Base-by-base conservation (phyloP, 495 filamentous ascomycete species). In the Aspergillus baeticus region DNA sequence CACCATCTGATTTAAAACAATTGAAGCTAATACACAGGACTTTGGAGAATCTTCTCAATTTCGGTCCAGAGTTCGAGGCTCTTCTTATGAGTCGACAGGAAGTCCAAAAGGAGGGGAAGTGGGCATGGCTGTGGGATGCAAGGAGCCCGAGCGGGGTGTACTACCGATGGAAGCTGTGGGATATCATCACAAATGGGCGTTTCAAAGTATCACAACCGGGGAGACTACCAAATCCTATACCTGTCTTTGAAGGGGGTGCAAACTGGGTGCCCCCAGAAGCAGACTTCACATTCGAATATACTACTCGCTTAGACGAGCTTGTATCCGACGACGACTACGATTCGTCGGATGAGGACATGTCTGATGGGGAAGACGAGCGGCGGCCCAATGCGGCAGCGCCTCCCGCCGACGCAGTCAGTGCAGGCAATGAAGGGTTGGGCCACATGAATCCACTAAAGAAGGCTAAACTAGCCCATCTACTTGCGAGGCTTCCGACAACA, bases 41-140 rank as follows among this genome's bases (percentile, higher is more conserved):
- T 0, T 74, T 96, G 33, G 94, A 98, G 61, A 76, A 75, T 5
- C 76, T 98, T 1, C 64, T 96, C 18, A 83, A 83, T 10, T 82
- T 91, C 58, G 92, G 92, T 0, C 87, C 89, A 0, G 90, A 95
- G 67, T 96, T 97, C 53, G 94, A 99, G 65, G 92, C 92, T 5
- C 77, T 96, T 1, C 81, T 99, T 3, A 97, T 98, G 94, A 87
- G 82, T 34, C 78, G 87, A 15, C 85, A 84, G 0, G 84, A 88
- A 35, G 88, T 97, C 2, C 89, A 93, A 59, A 77, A 72, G 21
- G 88, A 96, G 35, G 88, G 93, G 61, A 92, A 87, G 65, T 99
- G 92, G 86, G 88, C 91, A 0, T 99, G 91, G 89, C 70, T 99
- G 3, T 99, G 88, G 87, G 89, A 99, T 69, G 78, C 93, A 23